Evolutionary conservation across 495 filamentous ascomycete species (phyloP), one percentile per base, ranked within the genome.

Genomic region (Podospora australis): DNA sequence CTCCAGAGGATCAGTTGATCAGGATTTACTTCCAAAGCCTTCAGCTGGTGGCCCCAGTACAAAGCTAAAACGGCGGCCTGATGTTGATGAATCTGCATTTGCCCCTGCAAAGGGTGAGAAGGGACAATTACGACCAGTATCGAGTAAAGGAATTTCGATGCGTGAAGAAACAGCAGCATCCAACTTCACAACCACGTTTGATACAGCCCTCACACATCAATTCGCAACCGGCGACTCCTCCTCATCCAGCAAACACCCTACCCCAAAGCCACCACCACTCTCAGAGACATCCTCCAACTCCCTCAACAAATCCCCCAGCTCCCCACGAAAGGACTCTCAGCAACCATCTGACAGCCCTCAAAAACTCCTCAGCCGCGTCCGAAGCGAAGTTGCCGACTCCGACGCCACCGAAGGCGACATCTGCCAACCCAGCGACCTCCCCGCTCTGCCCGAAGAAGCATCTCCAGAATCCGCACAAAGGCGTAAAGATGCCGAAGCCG

Each of bases 341-440:
- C 48, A 55, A 9, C 5, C 28, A 8, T 39, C 25, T 10, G 36
- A 42, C n/a, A 2, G 28, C 2, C 32, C 36, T 0, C 47, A 52
- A 0, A 52, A 54, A 22, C 45, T 52, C 11, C 38, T 64, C 28
- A 43, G 40, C 39, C 55, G 56, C 21, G 55, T 65, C 23, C 51
- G 47, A 39, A 64, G 62, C 53, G 69, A 71, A 48, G 54, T 74
- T n/a, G 64, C 66, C 11, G 71, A 72, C 49, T 74, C 71, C 0
- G 68, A 74, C 39, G 57, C 52, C 35, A 54, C 55, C 2, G 60
- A 67, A 6, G 57, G 48, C 20, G 46, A 54, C 39, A 24, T 47
- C 22, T 43, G 36, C 16, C 34, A 49, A 2, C 39, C 42, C 24
- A 41, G 46, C 16, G 48, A 50, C 16, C 32, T 17, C 9, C 22